Conservation (phyloP, 805 yeast genomes). For the Torulaspora franciscae region DNA sequence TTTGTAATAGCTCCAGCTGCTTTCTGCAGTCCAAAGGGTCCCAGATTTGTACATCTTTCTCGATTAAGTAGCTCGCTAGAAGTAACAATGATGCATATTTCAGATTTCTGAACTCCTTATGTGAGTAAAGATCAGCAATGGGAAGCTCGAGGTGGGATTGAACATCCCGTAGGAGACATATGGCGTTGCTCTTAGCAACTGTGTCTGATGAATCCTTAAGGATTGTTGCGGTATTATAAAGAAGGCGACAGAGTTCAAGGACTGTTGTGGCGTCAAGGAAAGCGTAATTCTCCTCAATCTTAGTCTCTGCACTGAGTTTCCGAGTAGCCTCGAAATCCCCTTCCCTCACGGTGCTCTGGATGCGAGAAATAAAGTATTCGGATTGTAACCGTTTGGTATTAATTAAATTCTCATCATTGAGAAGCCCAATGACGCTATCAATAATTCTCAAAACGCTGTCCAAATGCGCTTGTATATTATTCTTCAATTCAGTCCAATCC, state of each 20-base stretch:
- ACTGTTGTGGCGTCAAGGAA: slow-evolving; percentile 14
- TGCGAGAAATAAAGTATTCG: slow-evolving; percentile 33
- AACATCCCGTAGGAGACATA: slow-evolving; percentile 19
- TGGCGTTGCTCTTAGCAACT: slow-evolving; percentile 3
- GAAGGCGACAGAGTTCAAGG: slow-evolving; percentile 33
- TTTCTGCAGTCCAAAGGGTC: slow-evolving; percentile 11
- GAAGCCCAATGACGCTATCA: slow-evolving; percentile 16
- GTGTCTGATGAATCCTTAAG: slow-evolving; percentile 10
- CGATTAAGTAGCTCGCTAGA: slow-evolving; percentile 32
- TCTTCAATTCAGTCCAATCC: slow-evolving; percentile 15
- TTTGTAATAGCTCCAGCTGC: slow-evolving; percentile 26
- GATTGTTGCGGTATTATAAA: slow-evolving; percentile 34
- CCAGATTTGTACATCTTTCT: slow-evolving; percentile 6
- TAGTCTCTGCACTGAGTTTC: slow-evolving; percentile 34
- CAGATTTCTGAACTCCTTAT: slow-evolving; percentile 20
- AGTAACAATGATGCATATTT: slow-evolving; percentile 22
- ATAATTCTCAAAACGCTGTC: slow-evolving; percentile 27
- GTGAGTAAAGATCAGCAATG: slow-evolving; percentile 11
- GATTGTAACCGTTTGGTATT: slow-evolving; percentile 21
- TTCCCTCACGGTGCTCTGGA: slow-evolving; percentile 31
- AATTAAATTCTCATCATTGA: slow-evolving; percentile 7
- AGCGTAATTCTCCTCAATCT: slow-evolving; percentile 13
- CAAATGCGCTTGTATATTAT: slow-evolving; percentile 30
- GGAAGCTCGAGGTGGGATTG: slow-evolving; percentile 15
- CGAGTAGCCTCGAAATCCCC: slow-evolving; percentile 37